A percentile compares a stretch with the other conserved stretches of the same genome.
Evolutionary conservation across 306 rosid species (phyloP).

Genomic region (Medicago truncatula): MtrunA17r5.0-ANR NC_053044.1:39944001-39944500

Average conservation of each 20-base stretch:
- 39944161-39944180: neutral
- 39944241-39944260: neutral
- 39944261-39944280: neutral
- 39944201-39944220: neutral
- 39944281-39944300: neutral
- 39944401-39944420: slow-evolving; percentile 11
- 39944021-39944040: neutral
- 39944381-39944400: neutral
- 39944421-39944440: neutral
- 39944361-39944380: neutral
- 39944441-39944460: too few species aligned
- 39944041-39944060: neutral
- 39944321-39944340: neutral
- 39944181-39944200: neutral
- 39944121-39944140: neutral
- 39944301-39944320: neutral
- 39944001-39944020: neutral
- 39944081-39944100: neutral
- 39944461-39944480: slow-evolving; percentile 11
- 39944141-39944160: neutral
- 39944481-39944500: slow-evolving; percentile 30
- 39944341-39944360: neutral
- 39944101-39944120: neutral
- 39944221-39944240: neutral
- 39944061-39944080: neutral